A percentile compares a stretch with the other conserved stretches of the same genome.
These are phyloP conservation scores for Pseudogymnoascus sp. DNA, from an alignment of 2,329 filamentous ascomycete species.

Conservation along the genomic window DNA sequence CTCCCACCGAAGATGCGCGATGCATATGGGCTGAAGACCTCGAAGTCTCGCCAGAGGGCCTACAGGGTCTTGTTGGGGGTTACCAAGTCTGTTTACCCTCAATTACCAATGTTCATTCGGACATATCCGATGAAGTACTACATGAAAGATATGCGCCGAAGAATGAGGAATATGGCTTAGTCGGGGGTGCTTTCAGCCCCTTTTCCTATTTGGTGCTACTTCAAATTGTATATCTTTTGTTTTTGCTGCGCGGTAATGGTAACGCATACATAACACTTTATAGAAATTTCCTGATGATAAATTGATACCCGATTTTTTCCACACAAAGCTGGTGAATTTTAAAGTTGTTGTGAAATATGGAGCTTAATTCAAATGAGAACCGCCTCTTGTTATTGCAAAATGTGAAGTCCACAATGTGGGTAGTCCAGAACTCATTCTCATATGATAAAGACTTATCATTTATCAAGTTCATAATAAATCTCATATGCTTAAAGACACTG, in stretches of 20 bases:
- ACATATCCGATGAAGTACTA: conserved; percentile 21
- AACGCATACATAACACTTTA: not conserved
- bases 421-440: too few species aligned
- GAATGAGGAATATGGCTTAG: conserved; percentile 1
- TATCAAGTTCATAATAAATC: too few species aligned
- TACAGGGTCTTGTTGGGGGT: conserved; percentile 6
- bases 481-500: too few species aligned
- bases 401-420: too few species aligned
- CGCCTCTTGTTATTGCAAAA: too few species aligned
- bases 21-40: conserved; percentile 21
- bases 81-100: conserved; percentile 28
- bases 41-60: not conserved
- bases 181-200: too few species aligned
- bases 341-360: too few species aligned
- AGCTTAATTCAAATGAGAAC: too few species aligned
- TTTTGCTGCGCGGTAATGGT: not conserved
- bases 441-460: too few species aligned
- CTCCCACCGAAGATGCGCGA: conserved; percentile 22
- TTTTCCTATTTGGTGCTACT: not conserved
- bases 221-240: not conserved
- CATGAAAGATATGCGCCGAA: conserved; percentile 23
- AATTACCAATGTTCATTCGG: conserved; percentile 26
- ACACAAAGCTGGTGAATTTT: not conserved
- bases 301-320: not conserved
- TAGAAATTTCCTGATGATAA: not conserved